phyloP scores from a whole-genome alignment of 1,139 yeast genomes.

The Hyphopichia burtonii region DNA sequence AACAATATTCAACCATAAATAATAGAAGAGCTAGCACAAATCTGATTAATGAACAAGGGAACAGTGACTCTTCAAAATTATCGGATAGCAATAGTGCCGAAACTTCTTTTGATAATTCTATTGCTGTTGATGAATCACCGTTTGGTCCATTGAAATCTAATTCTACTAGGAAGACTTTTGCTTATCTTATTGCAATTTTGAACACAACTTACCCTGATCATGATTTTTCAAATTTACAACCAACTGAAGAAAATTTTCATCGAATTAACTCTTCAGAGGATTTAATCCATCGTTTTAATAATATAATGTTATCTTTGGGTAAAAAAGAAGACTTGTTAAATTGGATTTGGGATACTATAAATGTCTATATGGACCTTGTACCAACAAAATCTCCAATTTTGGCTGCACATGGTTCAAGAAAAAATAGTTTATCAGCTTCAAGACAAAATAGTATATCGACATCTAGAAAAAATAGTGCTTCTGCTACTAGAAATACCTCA shows the following conservation, averaged over 20 bases:
- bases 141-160: slow-evolving; percentile 89
- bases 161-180: slow-evolving; percentile 84
- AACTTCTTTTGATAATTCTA: slow-evolving; percentile 19
- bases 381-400: slow-evolving; percentile 29
- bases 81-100: slow-evolving; percentile 9
- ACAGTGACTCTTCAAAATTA: neutral
- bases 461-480: slow-evolving; percentile 5
- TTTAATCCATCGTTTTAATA: slow-evolving; percentile 73
- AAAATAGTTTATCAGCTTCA: slow-evolving; percentile 23
- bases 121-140: slow-evolving; percentile 62
- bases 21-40: neutral
- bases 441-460: slow-evolving; percentile 25
- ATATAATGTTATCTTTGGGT: slow-evolving; percentile 77
- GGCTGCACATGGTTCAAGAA: slow-evolving; percentile 25
- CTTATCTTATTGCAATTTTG: slow-evolving; percentile 83
- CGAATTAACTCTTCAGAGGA: slow-evolving; percentile 46
- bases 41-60: neutral
- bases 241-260: slow-evolving; percentile 68
- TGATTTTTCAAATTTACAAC: slow-evolving; percentile 85
- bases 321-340: slow-evolving; percentile 48
- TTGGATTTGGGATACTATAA: slow-evolving; percentile 89
- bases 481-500: slow-evolving; percentile 6
- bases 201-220: slow-evolving; percentile 96
- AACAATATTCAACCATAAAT: slow-evolving; percentile 1
- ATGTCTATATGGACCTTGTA: slow-evolving; percentile 74